Evolutionary conservation across 164 flowering plant genomes (phyloP).

Genomic region (Umbilicus rupestris): DNA sequence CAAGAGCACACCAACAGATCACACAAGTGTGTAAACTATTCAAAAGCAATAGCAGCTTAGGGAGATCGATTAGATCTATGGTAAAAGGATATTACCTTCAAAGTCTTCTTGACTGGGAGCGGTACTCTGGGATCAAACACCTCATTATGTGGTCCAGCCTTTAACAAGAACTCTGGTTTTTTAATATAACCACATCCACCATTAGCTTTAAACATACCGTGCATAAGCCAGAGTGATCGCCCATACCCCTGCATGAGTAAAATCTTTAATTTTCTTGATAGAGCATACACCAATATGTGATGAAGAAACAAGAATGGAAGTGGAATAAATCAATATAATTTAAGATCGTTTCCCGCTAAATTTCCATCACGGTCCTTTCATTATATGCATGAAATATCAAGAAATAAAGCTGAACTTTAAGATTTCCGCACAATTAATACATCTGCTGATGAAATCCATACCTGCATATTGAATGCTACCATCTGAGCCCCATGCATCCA

Average conservation of each 20-base stretch:
- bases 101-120: slow-evolving; percentile 38
- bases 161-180: slow-evolving; percentile 47
- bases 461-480: slow-evolving; percentile 80
- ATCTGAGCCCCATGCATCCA: slow-evolving; percentile 72
- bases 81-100: slow-evolving; percentile 30
- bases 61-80: background rate
- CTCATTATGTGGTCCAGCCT: slow-evolving; percentile 24
- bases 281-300: background rate
- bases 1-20: slow-evolving; percentile 1
- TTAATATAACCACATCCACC: slow-evolving; percentile 64
- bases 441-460: slow-evolving; percentile 12
- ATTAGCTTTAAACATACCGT: slow-evolving; percentile 63
- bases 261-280: background rate
- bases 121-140: slow-evolving; percentile 37
- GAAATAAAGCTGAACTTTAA: background rate
- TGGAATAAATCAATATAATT: background rate
- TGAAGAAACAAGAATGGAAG: background rate
- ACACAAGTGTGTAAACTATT: background rate
- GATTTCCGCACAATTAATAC: background rate
- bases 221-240: slow-evolving; percentile 66
- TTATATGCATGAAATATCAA: background rate
- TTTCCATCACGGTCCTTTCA: background rate
- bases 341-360: background rate
- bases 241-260: slow-evolving; percentile 43
- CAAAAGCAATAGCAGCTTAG: background rate